A percentile compares a stretch with the other conserved stretches of the same genome.
Conservation (phyloP, 2,329 filamentous ascomycete genomes). For the Scorias spongiosa region DNA sequence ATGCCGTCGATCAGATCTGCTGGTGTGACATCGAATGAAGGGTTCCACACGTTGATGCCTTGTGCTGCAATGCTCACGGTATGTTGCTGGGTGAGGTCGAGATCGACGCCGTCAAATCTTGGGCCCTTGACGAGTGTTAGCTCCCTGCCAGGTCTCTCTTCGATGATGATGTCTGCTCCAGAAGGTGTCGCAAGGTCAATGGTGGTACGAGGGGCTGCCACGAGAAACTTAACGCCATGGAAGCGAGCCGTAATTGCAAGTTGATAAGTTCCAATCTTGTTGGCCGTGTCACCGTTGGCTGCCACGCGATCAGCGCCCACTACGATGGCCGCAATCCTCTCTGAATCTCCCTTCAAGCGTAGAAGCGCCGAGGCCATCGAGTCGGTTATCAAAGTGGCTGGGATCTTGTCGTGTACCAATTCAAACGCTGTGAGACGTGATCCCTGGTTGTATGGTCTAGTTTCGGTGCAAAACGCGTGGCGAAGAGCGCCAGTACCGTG, state of each 20-base stretch:
- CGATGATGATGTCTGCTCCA: constrained; percentile 73
- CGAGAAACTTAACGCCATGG: constrained; percentile 85
- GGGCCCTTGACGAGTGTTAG: constrained; percentile 75
- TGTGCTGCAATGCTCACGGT: constrained; percentile 64
- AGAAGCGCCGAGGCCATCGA: constrained; percentile 91
- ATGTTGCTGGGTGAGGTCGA: constrained; percentile 48
- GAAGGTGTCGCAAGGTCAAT: constrained; percentile 72
- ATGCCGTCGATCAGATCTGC: constrained; percentile 80
- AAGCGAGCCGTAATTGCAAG: constrained; percentile 78
- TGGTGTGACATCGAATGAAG: constrained; percentile 90
- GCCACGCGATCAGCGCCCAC: constrained; percentile 93
- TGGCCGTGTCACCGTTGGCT: constrained; percentile 92
- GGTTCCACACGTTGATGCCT: constrained; percentile 84
- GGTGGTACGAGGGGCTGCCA: constrained; percentile 86
- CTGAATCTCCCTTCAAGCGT: constrained; percentile 39
- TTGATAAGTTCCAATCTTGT: constrained; percentile 94
- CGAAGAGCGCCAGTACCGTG: constrained; percentile 49
- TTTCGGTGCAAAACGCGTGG: constrained; percentile 93
- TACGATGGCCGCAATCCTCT: constrained; percentile 70
- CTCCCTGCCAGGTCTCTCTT: constrained; percentile 69
- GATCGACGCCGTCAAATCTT: constrained; percentile 40
- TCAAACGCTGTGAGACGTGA: constrained; percentile 91
- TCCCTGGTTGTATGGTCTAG: constrained; percentile 93
- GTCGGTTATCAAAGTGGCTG: constrained; percentile 82
- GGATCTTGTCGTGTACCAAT: constrained; percentile 84